Base-by-base conservation (phyloP, 805 yeast species). In the Brettanomyces bruxellensis region DNA sequence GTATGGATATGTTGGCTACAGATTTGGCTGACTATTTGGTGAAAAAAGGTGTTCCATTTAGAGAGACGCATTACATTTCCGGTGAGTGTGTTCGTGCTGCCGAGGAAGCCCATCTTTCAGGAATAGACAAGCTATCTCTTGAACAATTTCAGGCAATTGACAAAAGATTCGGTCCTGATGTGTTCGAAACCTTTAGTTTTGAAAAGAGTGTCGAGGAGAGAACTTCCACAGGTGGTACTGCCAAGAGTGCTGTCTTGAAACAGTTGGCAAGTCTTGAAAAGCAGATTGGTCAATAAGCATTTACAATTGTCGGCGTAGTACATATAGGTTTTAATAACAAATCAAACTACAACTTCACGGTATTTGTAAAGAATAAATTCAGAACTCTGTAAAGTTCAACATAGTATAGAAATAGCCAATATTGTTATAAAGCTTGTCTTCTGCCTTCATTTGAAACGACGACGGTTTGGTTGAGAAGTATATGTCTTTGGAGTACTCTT, bases 1-100 rank as follows among this genome's bases (percentile, higher is more conserved):
- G 98, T 28, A 91, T 91, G 95, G 99, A 93, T 68, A 93, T 93
- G 99, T 77, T 93, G 57, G 99, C 99, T 22, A 93, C 99, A 32
- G 99, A 93, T 65, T 76, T 93, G 56, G 99, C 99, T 38, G 99
- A 93, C 66, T 93, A 93, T 66, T 75, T 93, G 54, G 99, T 93
- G 44, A 83, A 96, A 71, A 90, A 84, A 66, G 99, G 99, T 50
- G 99, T 93, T 54, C 99, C 99, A 47, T 93, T 93, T 72, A 87
- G 99, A 73, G 98, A 93, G 69, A 93, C 99, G 1, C 99, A 93
- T 70, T 98, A 93, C 66, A 93, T 93, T 51, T 88, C 97, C 5
- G 99, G 99, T 47, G 96, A 89, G 66, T 93, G 97, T 70, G 99
- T 93, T 41, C 81, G 95, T 51, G 66, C 69, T 40, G 96, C 98